These are phyloP conservation scores for Mycena floridula DNA, from an alignment of 768 basidiomycete species.

Conservation along the genomic window DNA sequence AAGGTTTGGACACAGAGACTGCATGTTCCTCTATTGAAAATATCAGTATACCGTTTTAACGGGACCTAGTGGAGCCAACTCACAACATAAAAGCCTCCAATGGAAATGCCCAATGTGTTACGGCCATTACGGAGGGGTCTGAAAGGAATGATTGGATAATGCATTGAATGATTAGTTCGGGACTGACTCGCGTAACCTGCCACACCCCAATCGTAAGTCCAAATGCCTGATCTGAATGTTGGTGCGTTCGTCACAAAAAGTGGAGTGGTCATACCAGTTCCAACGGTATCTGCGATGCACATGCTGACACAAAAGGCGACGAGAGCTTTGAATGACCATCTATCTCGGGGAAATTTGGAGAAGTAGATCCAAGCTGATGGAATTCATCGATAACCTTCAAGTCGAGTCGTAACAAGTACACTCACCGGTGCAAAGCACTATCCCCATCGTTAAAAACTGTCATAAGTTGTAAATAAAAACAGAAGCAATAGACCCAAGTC, in stretches of 20 bases:
- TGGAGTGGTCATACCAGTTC: slow-evolving; percentile 2
- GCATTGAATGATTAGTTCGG: too few species aligned
- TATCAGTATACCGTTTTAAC: background rate
- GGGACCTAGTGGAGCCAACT: background rate
- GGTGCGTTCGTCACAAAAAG: too few species aligned
- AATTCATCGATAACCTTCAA: background rate
- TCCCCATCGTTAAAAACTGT: slow-evolving; percentile 2
- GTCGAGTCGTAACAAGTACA: background rate
- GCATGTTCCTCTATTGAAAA: background rate
- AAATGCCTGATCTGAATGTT: slow-evolving; percentile 1
- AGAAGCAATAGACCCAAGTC: background rate
- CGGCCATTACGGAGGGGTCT: slow-evolving; percentile 1
- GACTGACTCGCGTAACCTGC: slow-evolving; percentile 1
- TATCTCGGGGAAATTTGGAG: slow-evolving; percentile 2
- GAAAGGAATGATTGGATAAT: too few species aligned
- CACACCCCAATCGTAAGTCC: slow-evolving; percentile 4
- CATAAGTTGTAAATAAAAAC: background rate
- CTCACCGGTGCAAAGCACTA: too few species aligned
- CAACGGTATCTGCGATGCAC: background rate
- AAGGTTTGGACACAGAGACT: slow-evolving; percentile 2
- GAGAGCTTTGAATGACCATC: slow-evolving; percentile 2
- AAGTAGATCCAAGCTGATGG: slow-evolving; percentile 2
- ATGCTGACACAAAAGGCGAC: slow-evolving; percentile 1
- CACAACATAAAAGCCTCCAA: background rate
- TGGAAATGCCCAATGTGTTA: background rate